phyloP scores from a whole-genome alignment of 306 rosid species.

The Gynostemma pentaphyllum region DNA sequence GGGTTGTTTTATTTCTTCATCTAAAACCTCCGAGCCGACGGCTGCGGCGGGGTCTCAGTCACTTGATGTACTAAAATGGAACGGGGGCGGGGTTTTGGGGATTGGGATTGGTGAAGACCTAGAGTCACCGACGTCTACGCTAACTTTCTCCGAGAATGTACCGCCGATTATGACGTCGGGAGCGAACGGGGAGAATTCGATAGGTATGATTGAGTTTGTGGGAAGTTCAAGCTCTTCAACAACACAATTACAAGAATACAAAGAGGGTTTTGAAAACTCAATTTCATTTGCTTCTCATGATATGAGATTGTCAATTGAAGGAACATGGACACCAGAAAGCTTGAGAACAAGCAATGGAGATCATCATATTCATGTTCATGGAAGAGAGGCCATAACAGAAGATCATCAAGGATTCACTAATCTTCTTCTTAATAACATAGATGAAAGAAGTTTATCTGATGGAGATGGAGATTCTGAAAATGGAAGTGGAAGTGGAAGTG shows the following conservation, averaged over 20 bases:
- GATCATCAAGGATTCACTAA: constrained; percentile 90
- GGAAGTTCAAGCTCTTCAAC: constrained; percentile 52
- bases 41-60: not conserved
- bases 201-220: constrained; percentile 62
- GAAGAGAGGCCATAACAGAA: constrained; percentile 30
- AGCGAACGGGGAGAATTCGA: constrained; percentile 18
- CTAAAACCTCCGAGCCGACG: not conserved
- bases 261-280: constrained; percentile 31
- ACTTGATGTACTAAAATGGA: constrained; percentile 20
- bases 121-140: constrained; percentile 81
- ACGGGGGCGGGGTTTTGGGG: constrained; percentile 24
- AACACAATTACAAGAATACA: too few species aligned
- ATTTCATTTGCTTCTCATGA: constrained; percentile 40
- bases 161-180: constrained; percentile 22
- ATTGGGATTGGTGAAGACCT: constrained; percentile 25
- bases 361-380: constrained; percentile 9
- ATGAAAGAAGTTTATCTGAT: constrained; percentile 51
- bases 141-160: constrained; percentile 54
- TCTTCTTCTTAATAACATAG: constrained; percentile 67
- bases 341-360: constrained; percentile 18
- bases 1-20: constrained; percentile 22
- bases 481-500: constrained; percentile 21
- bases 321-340: constrained; percentile 34
- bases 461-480: constrained; percentile 48
- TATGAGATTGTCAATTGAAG: constrained; percentile 48